A percentile compares a stretch with the other conserved stretches of the same genome.
Conservation (phyloP, 768 basidiomycete genomes). For the Suillus placidus region DNA sequence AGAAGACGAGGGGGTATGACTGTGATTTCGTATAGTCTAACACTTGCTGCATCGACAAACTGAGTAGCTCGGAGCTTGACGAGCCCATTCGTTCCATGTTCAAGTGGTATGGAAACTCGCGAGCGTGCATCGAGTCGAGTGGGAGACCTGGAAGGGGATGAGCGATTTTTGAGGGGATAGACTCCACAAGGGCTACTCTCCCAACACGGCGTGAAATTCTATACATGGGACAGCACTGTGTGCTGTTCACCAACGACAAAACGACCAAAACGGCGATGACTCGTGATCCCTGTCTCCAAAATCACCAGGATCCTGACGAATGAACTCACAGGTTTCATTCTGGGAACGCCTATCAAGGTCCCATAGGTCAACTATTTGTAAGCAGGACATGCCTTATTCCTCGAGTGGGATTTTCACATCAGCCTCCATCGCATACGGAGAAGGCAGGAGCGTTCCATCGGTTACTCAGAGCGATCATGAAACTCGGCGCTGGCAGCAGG, state of each 20-base stretch:
- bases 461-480: neutral
- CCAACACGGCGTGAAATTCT: neutral
- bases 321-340: neutral
- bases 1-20: slow-evolving; percentile 1
- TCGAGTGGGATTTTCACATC: neutral
- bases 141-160: neutral
- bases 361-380: neutral
- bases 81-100: slow-evolving; percentile 21
- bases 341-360: neutral
- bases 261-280: neutral
- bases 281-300: neutral
- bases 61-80: slow-evolving; percentile 17
- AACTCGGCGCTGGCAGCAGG: too few relatives aligned
- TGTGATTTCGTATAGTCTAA: slow-evolving; percentile 13
- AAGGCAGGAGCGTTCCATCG: neutral
- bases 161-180: neutral
- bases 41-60: slow-evolving; percentile 16
- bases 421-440: neutral
- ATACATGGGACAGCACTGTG: neutral
- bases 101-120: slow-evolving; percentile 15
- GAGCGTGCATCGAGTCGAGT: neutral
- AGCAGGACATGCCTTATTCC: neutral
- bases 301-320: neutral
- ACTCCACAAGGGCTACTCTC: neutral
- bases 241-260: neutral